phyloP scores from a whole-genome alignment of 179 eudicot species.

The Silene vulgaris region DNA sequence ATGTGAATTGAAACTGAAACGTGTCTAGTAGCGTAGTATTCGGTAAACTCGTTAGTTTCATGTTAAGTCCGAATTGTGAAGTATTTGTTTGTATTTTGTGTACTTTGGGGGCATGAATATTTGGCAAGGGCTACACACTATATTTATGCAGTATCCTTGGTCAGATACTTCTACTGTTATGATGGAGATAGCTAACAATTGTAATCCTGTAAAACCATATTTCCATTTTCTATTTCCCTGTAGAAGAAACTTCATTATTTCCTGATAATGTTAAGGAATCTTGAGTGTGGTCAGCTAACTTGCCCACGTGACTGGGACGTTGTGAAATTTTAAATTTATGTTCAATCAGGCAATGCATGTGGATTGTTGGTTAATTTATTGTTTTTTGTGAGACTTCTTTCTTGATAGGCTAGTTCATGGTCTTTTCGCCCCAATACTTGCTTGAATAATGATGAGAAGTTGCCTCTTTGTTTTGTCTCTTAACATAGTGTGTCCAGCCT shows the following conservation, averaged over 20 bases:
- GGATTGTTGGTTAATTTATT: not conserved
- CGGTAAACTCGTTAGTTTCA: not conserved
- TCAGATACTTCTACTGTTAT: not conserved
- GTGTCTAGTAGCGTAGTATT: not conserved
- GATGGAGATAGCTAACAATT: not conserved
- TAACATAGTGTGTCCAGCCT: not conserved
- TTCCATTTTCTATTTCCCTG: not conserved
- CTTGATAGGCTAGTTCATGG: not conserved
- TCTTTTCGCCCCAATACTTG: not conserved
- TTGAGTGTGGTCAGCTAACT: not conserved
- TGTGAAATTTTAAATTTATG: not conserved
- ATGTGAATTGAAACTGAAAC: not conserved
- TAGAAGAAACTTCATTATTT: not conserved
- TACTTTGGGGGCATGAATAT: not conserved
- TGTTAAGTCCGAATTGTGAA: not conserved
- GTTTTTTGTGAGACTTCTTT: not conserved
- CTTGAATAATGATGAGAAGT: conserved; percentile 5
- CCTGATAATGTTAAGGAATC: not conserved
- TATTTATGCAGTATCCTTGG: not conserved
- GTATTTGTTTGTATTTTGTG: not conserved
- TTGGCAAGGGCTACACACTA: not conserved
- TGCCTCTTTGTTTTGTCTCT: not conserved
- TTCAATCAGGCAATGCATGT: not conserved
- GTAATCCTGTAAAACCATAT: not conserved
- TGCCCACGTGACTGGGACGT: not conserved